Base-by-base conservation (phyloP, 2,329 filamentous ascomycete genomes). In the Aureobasidium sp. region DNA sequence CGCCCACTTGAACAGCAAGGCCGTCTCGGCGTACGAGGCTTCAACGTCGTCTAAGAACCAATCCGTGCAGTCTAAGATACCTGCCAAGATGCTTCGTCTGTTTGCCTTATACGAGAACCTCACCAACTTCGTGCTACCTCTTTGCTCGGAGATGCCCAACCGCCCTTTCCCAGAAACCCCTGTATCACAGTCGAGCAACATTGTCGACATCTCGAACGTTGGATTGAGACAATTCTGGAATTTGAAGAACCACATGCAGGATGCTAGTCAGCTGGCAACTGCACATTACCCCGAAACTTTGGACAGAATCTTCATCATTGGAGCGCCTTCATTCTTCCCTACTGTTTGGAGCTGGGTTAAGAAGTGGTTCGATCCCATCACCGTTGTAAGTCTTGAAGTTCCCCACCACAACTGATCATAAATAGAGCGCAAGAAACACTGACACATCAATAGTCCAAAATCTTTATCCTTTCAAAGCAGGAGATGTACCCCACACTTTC, bases 171-270 rank as follows among this genome's bases (percentile, higher is more conserved):
- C 87, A 4, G 84, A 87, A 66, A 91, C 90, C n/a, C 93, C 93
- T 7, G 91, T 97, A 68, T 93, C 91, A 42, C 87, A 94, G 69
- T 92, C 88, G 70, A 96, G 90, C 69, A 97, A 97, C 76, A 96
- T 97, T 68, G 91, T 97, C 63, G 93, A 97, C 73, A 91, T 97
- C 66, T 88, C 86, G 17, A 87, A 87, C 15, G 92, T 97, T 29
- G 90, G 90, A 6, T 75, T 97, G 74, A 91, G 90, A 78, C 91
- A 95, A 78, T 97, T 97, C 74, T 97, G 93, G 93, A 95, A 95
- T 76, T 77, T 97, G 65, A 94, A 95, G 79, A 79, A 78, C 27
- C 93, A 97, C 75, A 96, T 97, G 91, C 92, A 97, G 77, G 88
- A 91, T 70, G 92, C 92, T 1, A 92, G 88, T 70, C 84, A 87